Conservation (phyloP, 192 early-diverging fungal genomes). For the Gonapodya sp. region DNA sequence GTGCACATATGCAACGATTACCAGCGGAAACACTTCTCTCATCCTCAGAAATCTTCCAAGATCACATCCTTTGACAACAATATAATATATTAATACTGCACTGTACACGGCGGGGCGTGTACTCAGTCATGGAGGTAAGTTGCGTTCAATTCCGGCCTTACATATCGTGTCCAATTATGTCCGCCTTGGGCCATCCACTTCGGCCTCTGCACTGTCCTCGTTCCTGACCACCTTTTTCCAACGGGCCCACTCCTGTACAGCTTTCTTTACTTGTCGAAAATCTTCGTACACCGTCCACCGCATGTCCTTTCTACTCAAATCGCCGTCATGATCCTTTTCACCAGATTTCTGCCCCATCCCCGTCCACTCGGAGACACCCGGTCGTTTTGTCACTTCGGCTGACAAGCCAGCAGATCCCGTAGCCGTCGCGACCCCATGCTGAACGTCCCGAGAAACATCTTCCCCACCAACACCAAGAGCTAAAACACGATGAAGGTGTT, state of each 20-base stretch:
- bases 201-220: too few relatives aligned
- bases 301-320: neutral
- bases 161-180: too few relatives aligned
- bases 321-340: neutral
- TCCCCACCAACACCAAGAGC: neutral
- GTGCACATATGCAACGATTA: too few relatives aligned
- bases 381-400: neutral
- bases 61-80: too few relatives aligned
- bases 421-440: neutral
- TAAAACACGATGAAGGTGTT: slow-evolving; percentile 23
- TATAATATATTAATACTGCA: too few relatives aligned
- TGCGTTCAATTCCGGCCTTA: too few relatives aligned
- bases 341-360: neutral
- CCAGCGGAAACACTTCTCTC: too few relatives aligned
- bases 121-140: too few relatives aligned
- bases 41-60: too few relatives aligned
- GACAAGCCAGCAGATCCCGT: neutral
- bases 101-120: too few relatives aligned
- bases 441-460: neutral
- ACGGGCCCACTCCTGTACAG: neutral
- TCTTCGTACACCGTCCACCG: neutral
- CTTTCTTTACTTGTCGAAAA: neutral
- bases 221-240: too few relatives aligned
- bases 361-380: neutral
- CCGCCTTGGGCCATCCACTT: too few relatives aligned